Percentiles rank a stretch among this genome's conserved stretches.
Conservation (phyloP, 2,329 filamentous ascomycete genomes). For the Penicillium sp. region DNA sequence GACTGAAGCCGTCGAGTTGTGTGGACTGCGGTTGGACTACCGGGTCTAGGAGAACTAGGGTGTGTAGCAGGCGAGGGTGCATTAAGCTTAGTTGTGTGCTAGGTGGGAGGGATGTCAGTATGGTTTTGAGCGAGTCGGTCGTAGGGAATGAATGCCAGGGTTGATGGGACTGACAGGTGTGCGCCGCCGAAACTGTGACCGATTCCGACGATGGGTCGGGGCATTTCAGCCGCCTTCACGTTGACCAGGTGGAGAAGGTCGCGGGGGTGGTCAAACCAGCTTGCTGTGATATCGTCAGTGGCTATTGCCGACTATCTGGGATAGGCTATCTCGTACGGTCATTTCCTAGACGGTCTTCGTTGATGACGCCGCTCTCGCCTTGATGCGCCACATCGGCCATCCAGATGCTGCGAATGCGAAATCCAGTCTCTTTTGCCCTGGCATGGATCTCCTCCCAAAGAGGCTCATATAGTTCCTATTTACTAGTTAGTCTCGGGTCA, state of each 20-base stretch:
- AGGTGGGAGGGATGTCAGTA: constrained; percentile 2
- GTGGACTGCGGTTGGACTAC: constrained; percentile 62
- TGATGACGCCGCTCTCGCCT: constrained; percentile 74
- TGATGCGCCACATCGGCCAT: constrained; percentile 88
- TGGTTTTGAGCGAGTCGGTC: background rate
- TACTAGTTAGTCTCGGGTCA: constrained; percentile 4
- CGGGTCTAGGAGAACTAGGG: constrained; percentile 78
- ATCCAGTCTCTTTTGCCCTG: constrained; percentile 56
- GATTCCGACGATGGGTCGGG: constrained; percentile 77
- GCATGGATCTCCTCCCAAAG: constrained; percentile 80
- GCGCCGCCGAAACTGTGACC: constrained; percentile 87
- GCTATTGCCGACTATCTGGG: background rate
- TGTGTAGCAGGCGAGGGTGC: constrained; percentile 76
- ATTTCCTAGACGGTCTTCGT: constrained; percentile 74
- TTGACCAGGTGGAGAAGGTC: constrained; percentile 87
- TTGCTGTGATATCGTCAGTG: constrained; percentile 53
- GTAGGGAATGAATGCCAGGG: background rate
- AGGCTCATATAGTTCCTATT: constrained; percentile 84
- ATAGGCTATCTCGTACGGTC: constrained; percentile 62
- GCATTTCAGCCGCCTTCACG: constrained; percentile 74
- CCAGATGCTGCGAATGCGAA: constrained; percentile 79
- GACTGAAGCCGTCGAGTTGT: constrained; percentile 31
- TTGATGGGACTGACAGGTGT: constrained; percentile 52
- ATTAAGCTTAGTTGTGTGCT: constrained; percentile 67
- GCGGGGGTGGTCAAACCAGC: constrained; percentile 81